Evolutionary conservation across 1,284 basidiomycete species (phyloP).

Genomic region (Uromyces viciae-fabae): DNA sequence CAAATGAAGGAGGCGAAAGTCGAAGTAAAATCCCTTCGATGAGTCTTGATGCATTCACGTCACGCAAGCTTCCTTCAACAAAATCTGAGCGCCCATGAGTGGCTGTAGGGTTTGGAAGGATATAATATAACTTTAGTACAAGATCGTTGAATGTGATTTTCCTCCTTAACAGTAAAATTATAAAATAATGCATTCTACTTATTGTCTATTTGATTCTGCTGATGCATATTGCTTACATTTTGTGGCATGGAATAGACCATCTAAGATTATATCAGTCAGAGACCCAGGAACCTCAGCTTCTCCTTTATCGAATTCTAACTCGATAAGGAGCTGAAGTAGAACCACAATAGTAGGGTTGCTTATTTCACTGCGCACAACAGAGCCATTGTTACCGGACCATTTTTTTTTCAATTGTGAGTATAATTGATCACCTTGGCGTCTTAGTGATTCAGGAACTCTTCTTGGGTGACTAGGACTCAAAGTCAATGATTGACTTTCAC

Average conservation of each 20-base stretch:
- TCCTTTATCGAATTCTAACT: slow-evolving; percentile 68
- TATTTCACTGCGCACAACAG: slow-evolving; percentile 4
- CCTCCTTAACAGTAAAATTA: too few relatives aligned
- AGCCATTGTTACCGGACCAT: slow-evolving; percentile 12
- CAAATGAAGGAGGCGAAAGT: slow-evolving; percentile 65
- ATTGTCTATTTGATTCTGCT: too few relatives aligned
- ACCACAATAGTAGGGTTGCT: slow-evolving; percentile 14
- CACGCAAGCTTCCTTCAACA: slow-evolving; percentile 71
- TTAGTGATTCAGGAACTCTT: slow-evolving; percentile 61
- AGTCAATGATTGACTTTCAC: slow-evolving; percentile 36
- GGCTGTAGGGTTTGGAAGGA: slow-evolving; percentile 39
- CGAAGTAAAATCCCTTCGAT: slow-evolving; percentile 70
- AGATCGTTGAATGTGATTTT: not conserved
- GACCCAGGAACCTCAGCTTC: slow-evolving; percentile 65
- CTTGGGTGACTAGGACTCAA: slow-evolving; percentile 48
- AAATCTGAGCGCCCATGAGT: slow-evolving; percentile 63
- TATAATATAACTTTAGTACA: not conserved
- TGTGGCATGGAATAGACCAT: slow-evolving; percentile 71
- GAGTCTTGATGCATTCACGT: slow-evolving; percentile 79
- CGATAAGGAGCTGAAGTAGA: slow-evolving; percentile 63
- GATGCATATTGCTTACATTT: slow-evolving; percentile 61
- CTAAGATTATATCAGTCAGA: slow-evolving; percentile 73
- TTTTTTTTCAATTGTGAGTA: slow-evolving; percentile 59
- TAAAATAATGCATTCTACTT: slow-evolving; percentile 21
- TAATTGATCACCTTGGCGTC: slow-evolving; percentile 60